Conservation (phyloP, 805 yeast genomes). For the Lipomyces kockii region DNA sequence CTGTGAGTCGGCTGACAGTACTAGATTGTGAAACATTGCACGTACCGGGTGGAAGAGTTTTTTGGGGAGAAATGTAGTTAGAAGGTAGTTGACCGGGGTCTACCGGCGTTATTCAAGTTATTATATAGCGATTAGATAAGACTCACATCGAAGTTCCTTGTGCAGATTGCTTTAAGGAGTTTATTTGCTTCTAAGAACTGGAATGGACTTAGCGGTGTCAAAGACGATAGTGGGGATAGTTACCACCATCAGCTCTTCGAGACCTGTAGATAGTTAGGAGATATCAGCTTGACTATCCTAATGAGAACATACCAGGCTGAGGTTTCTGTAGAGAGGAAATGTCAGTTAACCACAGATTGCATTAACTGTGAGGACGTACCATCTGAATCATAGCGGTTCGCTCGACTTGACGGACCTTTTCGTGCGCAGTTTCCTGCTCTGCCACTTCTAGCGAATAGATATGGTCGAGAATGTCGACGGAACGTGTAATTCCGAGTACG, state of each 20-base stretch:
- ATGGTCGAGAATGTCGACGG: conserved; percentile 59
- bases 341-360: background rate
- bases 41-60: conserved; percentile 53
- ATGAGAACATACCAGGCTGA: conserved; percentile 42
- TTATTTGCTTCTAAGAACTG: conserved; percentile 41
- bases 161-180: conserved; percentile 61
- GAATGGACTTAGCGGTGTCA: background rate
- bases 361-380: conserved; percentile 40
- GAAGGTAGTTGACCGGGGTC: conserved; percentile 60
- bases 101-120: conserved; percentile 10
- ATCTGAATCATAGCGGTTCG: conserved; percentile 64
- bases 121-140: background rate
- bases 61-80: conserved; percentile 51
- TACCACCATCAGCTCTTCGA: conserved; percentile 50
- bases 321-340: conserved; percentile 37
- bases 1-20: background rate
- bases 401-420: conserved; percentile 58
- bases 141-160: conserved; percentile 56
- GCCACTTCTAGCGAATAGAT: conserved; percentile 52
- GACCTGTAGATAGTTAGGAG: conserved; percentile 46
- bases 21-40: background rate
- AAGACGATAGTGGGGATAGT: conserved; percentile 4
- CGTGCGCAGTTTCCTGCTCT: conserved; percentile 52
- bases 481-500: conserved; percentile 55
- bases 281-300: background rate